phyloP scores from a whole-genome alignment of 495 filamentous ascomycete genomes.

The Podospora bellae-mahoneyi region DNA sequence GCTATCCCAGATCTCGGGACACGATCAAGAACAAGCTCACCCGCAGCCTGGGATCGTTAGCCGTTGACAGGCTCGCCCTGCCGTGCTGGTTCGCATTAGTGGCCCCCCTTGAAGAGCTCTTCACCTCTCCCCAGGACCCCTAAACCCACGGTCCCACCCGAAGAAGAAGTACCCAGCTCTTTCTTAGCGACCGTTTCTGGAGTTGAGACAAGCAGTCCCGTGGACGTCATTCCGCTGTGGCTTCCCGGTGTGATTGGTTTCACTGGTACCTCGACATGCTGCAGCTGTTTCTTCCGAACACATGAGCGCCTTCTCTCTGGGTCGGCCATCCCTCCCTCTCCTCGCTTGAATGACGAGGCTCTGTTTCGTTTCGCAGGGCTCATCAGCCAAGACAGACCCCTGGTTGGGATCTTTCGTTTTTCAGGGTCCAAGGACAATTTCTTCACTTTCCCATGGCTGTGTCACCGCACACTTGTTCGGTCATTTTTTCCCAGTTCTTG shows the following conservation, averaged over 20 bases:
- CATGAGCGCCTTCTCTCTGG: background rate
- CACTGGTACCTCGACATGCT: conserved; percentile 5
- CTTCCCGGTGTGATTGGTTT: background rate
- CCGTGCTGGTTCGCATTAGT: background rate
- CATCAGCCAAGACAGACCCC: background rate
- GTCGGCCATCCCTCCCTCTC: background rate
- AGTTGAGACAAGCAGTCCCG: conserved; percentile 15
- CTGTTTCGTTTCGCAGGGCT: background rate
- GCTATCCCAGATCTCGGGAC: conserved; percentile 15
- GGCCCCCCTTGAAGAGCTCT: background rate
- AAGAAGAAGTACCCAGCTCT: background rate
- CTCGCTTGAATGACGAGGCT: background rate
- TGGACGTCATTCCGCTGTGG: background rate
- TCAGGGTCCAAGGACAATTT: conserved; percentile 5
- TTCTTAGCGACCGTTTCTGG: conserved; percentile 13
- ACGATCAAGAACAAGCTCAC: conserved; percentile 19
- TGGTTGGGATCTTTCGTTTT: background rate
- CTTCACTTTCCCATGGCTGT: conserved; percentile 1
- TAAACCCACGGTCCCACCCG: conserved; percentile 7
- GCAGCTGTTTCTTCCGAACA: background rate
- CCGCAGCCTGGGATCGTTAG: conserved; percentile 16
- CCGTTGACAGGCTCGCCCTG: conserved; percentile 6
- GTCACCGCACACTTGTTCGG: conserved; percentile 11
- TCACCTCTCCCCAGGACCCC: background rate
- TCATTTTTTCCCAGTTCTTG: conserved; percentile 3